Evolutionary conservation across 2,329 filamentous ascomycete species (phyloP), one percentile per base, ranked within the genome.

Genomic region (Didymella glomerata): DNA sequence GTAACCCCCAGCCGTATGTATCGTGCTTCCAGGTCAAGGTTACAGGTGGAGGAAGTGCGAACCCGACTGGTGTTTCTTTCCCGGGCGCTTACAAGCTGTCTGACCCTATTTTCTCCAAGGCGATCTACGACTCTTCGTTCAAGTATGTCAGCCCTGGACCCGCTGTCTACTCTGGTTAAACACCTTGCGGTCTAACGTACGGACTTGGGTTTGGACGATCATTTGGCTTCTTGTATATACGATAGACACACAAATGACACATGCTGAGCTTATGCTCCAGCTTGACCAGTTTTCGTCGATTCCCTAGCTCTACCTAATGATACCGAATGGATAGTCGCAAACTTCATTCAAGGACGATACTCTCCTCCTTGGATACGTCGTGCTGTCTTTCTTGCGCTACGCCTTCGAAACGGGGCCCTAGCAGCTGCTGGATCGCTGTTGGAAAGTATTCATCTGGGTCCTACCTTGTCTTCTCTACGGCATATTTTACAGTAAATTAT

Each of bases 1-100:
- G 64, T 0, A 60, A 70, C 18, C 67, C 70, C 11, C 74, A 77
- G 61, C 74, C 74, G 2, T 77, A 76, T 45, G 73, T 77, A 3
- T 63, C 63, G 10, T 77, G 74, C 69, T 76, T 76, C 65, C 74
- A 77, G 68, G 72, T 77, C 51, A 77, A 73, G 67, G 75, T 77
- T 13, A 75, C 68, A 1, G 70, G 69, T 8, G 73, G 73, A 8
- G 75, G 75, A 14, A 71, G 64, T 48, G 74, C 74, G 7, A 76
- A 54, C 27, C 74, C 74, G 0, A 27, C 62, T 36, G 74, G 74
- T 57, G 74, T 77, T 20, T 64, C 58, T 9, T 77, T 77, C 65
- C 74, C 74, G 18, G 74, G 73, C 32, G 74, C 56, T 3, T 77
- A 77, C 57, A 76, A 74, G 68, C 44, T 59, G 20, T 71, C 47